These are phyloP conservation scores for Russula sp. DNA, from an alignment of 768 basidiomycete genomes.

Conservation along the genomic window DNA sequence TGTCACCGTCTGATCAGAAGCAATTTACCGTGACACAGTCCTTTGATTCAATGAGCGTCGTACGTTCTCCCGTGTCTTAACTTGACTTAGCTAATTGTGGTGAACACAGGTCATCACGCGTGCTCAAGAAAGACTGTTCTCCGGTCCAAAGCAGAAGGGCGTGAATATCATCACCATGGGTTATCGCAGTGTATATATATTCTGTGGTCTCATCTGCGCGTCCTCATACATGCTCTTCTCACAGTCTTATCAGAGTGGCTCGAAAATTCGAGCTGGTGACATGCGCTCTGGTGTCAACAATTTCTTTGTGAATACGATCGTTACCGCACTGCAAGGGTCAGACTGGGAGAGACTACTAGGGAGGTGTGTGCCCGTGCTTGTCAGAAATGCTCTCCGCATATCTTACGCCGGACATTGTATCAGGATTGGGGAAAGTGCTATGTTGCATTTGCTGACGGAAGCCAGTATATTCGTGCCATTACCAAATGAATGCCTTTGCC, in stretches of 20 bases:
- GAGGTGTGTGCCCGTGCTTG: slow-evolving; percentile 36
- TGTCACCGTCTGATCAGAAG: neutral
- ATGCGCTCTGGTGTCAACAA: slow-evolving; percentile 44
- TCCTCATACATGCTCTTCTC: neutral
- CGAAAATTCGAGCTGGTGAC: slow-evolving; percentile 30
- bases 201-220: neutral
- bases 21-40: slow-evolving; percentile 12
- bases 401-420: neutral
- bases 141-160: slow-evolving; percentile 28
- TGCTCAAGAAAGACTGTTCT: slow-evolving; percentile 50
- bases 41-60: slow-evolving; percentile 9
- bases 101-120: slow-evolving; percentile 48
- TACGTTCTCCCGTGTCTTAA: neutral
- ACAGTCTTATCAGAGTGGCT: slow-evolving; percentile 19
- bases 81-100: slow-evolving; percentile 22
- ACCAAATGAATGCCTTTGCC: slow-evolving; percentile 79
- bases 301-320: slow-evolving; percentile 64
- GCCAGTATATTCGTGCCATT: slow-evolving; percentile 70
- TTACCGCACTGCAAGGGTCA: slow-evolving; percentile 53
- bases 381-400: neutral
- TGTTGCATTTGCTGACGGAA: slow-evolving; percentile 71
- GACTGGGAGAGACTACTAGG: slow-evolving; percentile 62
- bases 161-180: slow-evolving; percentile 61
- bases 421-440: slow-evolving; percentile 71
- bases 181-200: slow-evolving; percentile 46